These are phyloP conservation scores for Dendrobium officinale DNA, from an alignment of 106 monocot species.

Conservation along the genomic window DNA sequence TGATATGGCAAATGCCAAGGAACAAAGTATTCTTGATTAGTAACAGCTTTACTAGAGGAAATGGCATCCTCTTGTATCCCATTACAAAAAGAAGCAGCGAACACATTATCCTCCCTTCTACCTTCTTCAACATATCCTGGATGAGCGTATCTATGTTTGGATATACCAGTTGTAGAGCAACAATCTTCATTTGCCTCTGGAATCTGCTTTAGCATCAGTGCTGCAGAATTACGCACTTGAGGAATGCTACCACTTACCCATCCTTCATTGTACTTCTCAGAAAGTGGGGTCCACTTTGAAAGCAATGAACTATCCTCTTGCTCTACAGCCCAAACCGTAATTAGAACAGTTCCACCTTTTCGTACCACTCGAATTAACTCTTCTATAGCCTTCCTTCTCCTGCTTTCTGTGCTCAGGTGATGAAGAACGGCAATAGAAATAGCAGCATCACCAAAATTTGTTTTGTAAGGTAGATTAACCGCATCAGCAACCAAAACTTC, in stretches of 20 bases:
- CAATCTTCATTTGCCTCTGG: conserved; percentile 47
- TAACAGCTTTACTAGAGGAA: conserved; percentile 8
- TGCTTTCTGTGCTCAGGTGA: conserved; percentile 80
- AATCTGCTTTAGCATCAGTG: conserved; percentile 49
- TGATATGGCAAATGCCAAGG: conserved; percentile 98
- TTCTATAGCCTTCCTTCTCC: conserved; percentile 85
- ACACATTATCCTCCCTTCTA: conserved; percentile 2
- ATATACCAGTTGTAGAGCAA: conserved; percentile 7
- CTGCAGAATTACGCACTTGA: conserved; percentile 23
- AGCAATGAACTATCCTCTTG: conserved; percentile 77
- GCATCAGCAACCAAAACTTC: conserved; percentile 97
- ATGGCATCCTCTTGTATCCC: neutral
- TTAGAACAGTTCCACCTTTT: conserved; percentile 70
- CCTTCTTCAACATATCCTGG: neutral
- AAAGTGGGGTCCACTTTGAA: conserved; percentile 89
- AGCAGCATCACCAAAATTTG: conserved; percentile 74
- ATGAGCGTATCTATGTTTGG: conserved; percentile 4
- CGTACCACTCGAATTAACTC: conserved; percentile 71
- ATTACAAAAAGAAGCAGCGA: conserved; percentile 7
- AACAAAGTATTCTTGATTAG: conserved; percentile 89
- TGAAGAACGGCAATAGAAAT: conserved; percentile 95
- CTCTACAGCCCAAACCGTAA: conserved; percentile 95
- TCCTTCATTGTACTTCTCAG: conserved; percentile 68
- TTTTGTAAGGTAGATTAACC: conserved; percentile 69
- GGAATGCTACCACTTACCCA: conserved; percentile 57